Base-by-base conservation (phyloP, 2,329 filamentous ascomycete genomes). In the Fusarium ramigenum region DNA sequence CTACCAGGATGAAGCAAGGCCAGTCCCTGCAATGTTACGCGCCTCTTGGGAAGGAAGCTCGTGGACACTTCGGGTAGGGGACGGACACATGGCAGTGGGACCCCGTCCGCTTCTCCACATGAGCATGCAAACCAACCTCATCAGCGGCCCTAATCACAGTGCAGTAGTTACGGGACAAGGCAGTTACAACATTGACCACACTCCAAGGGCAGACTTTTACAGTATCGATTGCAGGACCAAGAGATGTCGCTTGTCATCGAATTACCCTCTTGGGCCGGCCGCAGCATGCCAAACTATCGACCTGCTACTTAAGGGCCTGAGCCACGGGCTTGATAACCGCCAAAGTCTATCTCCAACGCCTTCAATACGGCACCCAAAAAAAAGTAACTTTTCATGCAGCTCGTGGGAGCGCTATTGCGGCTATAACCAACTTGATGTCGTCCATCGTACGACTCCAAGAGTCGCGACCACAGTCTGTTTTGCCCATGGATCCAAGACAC, bases 21-120 rank as follows among this genome's bases (percentile, higher is more conserved):
- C 59, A 34, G 32, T 44, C 64, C 74, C 66, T 75, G 73, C 42
- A 69, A 60, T 37, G 42, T 69, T 63, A 69, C 54, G 63, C 54
- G 53, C 73, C 60, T 57, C 60, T 63, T 71, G 71, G 52, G 39
- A 69, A 71, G 63, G 34, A 73, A 71, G 63, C 62, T 62, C 65
- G 75, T 65, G 66, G 65, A 63, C 68, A 62, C 66, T 69, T 65
- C 60, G 46, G 66, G 73, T 66, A 75, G 66, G 66, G 69, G 63
- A 69, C 54, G 61, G 71, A 73, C 76, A 77, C 76, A 77, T 76
- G 72, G 75, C 72, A 76, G 72, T 77, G 76, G 72, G 68, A 73
- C 70, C 60, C 58, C 63, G 60, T 52, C 67, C 53, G 66, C 69
- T 69, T 73, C 70, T 63, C 74, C 73, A 75, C 42, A 58, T 37